These are phyloP conservation scores for Amylostereum areolatum DNA, from an alignment of 1,284 basidiomycete genomes.

Conservation along the genomic window DNA sequence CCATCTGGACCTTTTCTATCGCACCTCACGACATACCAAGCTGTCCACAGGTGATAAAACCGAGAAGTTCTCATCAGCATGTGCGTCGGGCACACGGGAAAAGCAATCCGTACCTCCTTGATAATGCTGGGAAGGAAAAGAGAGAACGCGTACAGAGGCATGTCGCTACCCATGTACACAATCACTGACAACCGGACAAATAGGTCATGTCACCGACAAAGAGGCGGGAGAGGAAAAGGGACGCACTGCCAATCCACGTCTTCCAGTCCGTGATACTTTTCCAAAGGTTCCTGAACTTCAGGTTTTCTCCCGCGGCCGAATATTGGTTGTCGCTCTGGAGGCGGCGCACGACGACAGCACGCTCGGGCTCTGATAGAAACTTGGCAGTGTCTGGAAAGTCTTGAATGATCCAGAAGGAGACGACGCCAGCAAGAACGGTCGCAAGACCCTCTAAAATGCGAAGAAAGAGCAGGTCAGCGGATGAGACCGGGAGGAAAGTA, in stretches of 20 bases:
- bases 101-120: slow-evolving; percentile 27
- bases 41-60: too few species aligned
- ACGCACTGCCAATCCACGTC: slow-evolving; percentile 41
- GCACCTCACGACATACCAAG: too few species aligned
- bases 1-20: too few species aligned
- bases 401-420: slow-evolving; percentile 49
- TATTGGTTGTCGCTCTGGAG: slow-evolving; percentile 42
- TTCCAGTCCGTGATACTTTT: slow-evolving; percentile 48
- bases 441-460: slow-evolving; percentile 51
- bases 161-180: slow-evolving; percentile 38
- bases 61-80: background rate
- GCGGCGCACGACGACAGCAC: slow-evolving; percentile 40
- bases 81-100: background rate
- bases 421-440: slow-evolving; percentile 48
- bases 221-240: too few species aligned
- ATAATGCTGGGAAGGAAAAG: slow-evolving; percentile 53
- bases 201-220: background rate
- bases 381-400: slow-evolving; percentile 60
- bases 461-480: background rate
- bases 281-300: slow-evolving; percentile 40
- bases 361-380: slow-evolving; percentile 46
- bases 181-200: background rate
- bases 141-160: slow-evolving; percentile 50
- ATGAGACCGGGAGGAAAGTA: background rate
- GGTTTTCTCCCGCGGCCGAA: slow-evolving; percentile 42